Base-by-base conservation (phyloP, 1,139 yeast species). In the Taiozyma sp. region DNA sequence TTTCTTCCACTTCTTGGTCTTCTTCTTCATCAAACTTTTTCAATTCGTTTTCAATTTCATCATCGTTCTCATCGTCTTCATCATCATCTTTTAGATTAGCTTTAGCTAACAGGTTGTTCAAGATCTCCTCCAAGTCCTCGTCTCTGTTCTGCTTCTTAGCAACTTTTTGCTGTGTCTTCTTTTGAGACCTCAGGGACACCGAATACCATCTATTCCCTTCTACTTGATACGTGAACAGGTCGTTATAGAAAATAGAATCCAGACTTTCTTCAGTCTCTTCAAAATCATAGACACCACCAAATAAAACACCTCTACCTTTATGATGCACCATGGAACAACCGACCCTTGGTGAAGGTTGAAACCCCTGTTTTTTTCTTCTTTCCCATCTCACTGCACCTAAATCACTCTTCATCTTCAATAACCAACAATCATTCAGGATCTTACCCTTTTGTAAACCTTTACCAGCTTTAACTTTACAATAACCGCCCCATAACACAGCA, bases 211-310 rank as follows among this genome's bases (percentile, higher is more conserved):
- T 80, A 67, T 92, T 92, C 30, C 84, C 78, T 60, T 91, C 97
- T 28, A 85, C 75, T 57, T 92, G 96, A 66, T 89, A 92, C 5
- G 95, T 85, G 63, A 83, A 84, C 49, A 93, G 70, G 56, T 84
- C 84, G 65, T 92, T 91, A 71, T 80, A 93, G 65, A 92, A 93
- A 48, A 81, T 83, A 4, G 97, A 89, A 45, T 87, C 95, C 57
- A 93, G 72, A 49, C 87, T 81, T 67, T 93, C 99, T 67, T 93
- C 98, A 38, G 96, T 92, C 68, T 93, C 99, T 59, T 91, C 97
- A 55, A 80, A 87, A 69, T 93, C 99, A 64, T 81, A 92, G 14
- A 93, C 99, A 57, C 99, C 99, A 43, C 98, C 99, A 71, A 92
- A 93, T 65, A 92, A 65, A 16, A 93, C 80, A 53, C 98, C 98